Conservation (phyloP, 495 filamentous ascomycete species). For the Wilcoxina mikolae region DNA sequence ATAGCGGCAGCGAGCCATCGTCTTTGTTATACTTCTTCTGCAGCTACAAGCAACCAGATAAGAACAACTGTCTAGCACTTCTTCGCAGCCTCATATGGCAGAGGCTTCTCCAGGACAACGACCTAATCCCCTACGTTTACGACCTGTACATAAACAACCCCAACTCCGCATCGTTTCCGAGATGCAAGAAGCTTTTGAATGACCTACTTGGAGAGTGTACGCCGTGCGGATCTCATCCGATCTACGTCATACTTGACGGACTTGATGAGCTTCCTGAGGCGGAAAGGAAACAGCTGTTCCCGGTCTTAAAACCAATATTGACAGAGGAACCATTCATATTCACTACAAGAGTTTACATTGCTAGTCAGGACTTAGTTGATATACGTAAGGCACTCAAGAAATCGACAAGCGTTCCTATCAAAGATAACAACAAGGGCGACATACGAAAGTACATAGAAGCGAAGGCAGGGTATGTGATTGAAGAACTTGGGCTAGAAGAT, state of each 20-base stretch:
- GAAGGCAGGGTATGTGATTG: not conserved
- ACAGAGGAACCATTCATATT: not conserved
- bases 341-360: not conserved
- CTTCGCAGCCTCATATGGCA: conserved; percentile 25
- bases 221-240: conserved; percentile 3
- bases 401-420: not conserved
- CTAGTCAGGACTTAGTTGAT: not conserved
- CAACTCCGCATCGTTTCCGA: not conserved
- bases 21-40: conserved; percentile 27
- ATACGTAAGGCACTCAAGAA: not conserved
- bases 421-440: not conserved
- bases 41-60: conserved; percentile 15
- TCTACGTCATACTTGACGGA: conserved; percentile 27
- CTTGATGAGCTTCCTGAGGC: conserved; percentile 26
- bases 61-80: conserved; percentile 13
- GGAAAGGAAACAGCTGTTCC: conserved; percentile 11
- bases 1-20: conserved; percentile 17
- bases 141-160: conserved; percentile 9
- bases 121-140: conserved; percentile 18
- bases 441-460: not conserved
- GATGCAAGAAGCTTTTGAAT: conserved; percentile 4
- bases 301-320: not conserved
- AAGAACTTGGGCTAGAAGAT: not conserved
- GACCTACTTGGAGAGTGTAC: conserved; percentile 16
- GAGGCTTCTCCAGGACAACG: conserved; percentile 19